phyloP scores from a whole-genome alignment of 2,329 filamentous ascomycete species.

The Escovopsis weberi region DNA sequence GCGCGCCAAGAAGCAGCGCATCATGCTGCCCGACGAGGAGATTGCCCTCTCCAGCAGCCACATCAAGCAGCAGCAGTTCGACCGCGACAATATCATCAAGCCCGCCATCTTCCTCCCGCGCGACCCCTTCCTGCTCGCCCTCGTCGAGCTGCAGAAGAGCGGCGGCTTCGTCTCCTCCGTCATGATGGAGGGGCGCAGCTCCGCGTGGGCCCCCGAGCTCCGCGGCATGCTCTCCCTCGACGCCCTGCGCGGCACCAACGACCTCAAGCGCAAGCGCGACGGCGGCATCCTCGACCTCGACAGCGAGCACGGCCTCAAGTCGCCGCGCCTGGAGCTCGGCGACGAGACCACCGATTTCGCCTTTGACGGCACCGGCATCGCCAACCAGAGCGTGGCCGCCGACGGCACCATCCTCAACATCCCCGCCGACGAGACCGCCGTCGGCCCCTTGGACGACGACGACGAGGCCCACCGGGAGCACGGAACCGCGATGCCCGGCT shows the following conservation, averaged over 20 bases:
- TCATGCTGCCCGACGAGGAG: conserved; percentile 67
- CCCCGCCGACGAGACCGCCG: conserved; percentile 40
- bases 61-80: conserved; percentile 75
- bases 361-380: conserved; percentile 31
- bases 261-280: conserved; percentile 88
- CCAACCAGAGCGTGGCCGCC: conserved; percentile 33
- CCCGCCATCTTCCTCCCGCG: conserved; percentile 70
- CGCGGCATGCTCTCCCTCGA: conserved; percentile 85
- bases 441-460: conserved; percentile 23
- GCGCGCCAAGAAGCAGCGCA: conserved; percentile 59
- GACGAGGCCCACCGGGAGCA: conserved; percentile 30
- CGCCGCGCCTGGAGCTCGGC: conserved; percentile 52
- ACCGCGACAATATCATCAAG: conserved; percentile 76
- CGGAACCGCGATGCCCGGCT: conserved; percentile 40
- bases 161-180: conserved; percentile 82
- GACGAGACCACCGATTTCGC: conserved; percentile 42
- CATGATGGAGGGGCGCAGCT: conserved; percentile 64
- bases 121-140: conserved; percentile 70
- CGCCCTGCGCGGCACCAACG: conserved; percentile 53
- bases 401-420: conserved; percentile 54
- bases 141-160: conserved; percentile 84
- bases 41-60: conserved; percentile 63
- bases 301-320: conserved; percentile 50
- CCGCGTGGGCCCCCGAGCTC: conserved; percentile 82
- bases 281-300: conserved; percentile 72